Percentiles rank a stretch among this genome's conserved stretches.
Evolutionary conservation across 1,284 basidiomycete genomes (phyloP).

Genomic region (Laetiporus sulphureus): DNA sequence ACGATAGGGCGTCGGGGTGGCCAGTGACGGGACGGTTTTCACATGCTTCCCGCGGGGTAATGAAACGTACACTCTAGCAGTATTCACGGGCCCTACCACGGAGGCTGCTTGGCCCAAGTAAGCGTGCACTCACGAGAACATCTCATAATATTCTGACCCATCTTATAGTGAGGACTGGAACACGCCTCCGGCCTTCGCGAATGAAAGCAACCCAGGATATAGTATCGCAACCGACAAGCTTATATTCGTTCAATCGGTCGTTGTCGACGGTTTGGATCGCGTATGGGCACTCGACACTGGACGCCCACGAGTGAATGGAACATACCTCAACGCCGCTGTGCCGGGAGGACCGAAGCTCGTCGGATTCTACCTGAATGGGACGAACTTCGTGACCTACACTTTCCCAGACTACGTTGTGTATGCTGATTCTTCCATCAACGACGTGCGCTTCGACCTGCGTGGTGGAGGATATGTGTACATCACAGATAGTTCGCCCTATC

Average conservation of each 20-base stretch:
- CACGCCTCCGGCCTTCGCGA: constrained; percentile 15
- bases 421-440: constrained; percentile 24
- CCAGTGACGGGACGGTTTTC: constrained; percentile 16
- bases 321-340: constrained; percentile 15
- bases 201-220: constrained; percentile 13
- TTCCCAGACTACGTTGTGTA: constrained; percentile 22
- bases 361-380: constrained; percentile 23
- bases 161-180: constrained; percentile 14
- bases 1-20: constrained; percentile 15
- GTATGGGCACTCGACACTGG: constrained; percentile 27
- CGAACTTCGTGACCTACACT: constrained; percentile 20
- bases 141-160: background rate
- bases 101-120: constrained; percentile 17
- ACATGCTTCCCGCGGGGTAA: constrained; percentile 17
- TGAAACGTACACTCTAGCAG: constrained; percentile 17
- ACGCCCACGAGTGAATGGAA: constrained; percentile 18
- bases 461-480: constrained; percentile 25
- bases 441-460: constrained; percentile 24
- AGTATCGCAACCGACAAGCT: constrained; percentile 20
- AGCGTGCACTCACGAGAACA: background rate
- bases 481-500: constrained; percentile 20
- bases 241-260: constrained; percentile 23
- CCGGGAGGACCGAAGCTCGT: constrained; percentile 26
- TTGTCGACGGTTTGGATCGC: constrained; percentile 23
- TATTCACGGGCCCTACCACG: constrained; percentile 14